Evolutionary conservation across 257 asterid genomes (phyloP).

Genomic region (Verbascum thapsus): DNA sequence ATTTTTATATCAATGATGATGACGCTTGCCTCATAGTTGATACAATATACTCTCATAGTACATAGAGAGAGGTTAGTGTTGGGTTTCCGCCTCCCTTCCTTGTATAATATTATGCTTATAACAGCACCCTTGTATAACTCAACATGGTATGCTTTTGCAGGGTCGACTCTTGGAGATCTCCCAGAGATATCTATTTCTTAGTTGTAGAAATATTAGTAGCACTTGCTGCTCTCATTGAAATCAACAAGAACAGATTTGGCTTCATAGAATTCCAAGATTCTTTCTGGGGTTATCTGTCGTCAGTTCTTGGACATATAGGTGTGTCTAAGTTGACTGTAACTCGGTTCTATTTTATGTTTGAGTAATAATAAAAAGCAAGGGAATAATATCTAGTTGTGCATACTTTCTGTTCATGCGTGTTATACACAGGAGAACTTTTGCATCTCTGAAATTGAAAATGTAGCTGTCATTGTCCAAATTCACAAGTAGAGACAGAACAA

Average conservation of each 20-base stretch:
- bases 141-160: conserved; percentile 52
- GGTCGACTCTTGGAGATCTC: conserved; percentile 65
- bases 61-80: too few species aligned
- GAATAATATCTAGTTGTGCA: neutral
- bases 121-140: conserved; percentile 20
- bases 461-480: conserved; percentile 5
- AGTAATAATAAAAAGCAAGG: neutral
- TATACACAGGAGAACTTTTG: too few species aligned
- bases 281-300: conserved; percentile 57
- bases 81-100: too few species aligned
- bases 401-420: neutral
- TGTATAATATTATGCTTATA: too few species aligned
- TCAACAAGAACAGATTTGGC: conserved; percentile 52
- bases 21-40: too few species aligned
- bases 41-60: too few species aligned
- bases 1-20: too few species aligned
- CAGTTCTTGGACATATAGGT: conserved; percentile 66
- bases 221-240: conserved; percentile 56
- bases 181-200: conserved; percentile 53
- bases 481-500: neutral
- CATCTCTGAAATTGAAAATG: conserved; percentile 14
- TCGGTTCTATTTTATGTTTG: conserved; percentile 7
- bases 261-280: conserved; percentile 54
- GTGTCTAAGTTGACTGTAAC: conserved; percentile 28
- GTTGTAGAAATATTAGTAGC: conserved; percentile 59